These are phyloP conservation scores for Gaultheria prostrata DNA, from an alignment of 148 eudicot species.

Conservation along the genomic window DNA sequence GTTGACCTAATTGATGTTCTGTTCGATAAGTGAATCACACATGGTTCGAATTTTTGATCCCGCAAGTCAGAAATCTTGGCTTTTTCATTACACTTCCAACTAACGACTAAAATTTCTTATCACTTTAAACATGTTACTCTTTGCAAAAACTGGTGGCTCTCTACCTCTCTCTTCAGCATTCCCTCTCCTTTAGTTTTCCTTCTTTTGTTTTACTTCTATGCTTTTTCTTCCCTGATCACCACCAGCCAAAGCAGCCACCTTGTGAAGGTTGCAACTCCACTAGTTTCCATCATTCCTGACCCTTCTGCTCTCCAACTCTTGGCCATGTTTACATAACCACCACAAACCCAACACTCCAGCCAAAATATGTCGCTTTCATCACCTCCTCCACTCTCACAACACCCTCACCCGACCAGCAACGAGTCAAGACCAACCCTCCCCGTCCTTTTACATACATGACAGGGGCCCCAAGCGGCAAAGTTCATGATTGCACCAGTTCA, in stretches of 20 bases:
- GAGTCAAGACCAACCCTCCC: neutral
- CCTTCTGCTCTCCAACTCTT: neutral
- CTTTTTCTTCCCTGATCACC: neutral
- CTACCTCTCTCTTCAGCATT: neutral
- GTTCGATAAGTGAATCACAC: too few relatives aligned
- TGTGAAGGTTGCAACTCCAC: neutral
- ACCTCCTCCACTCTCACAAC: neutral
- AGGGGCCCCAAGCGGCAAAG: neutral
- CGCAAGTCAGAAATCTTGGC: neutral
- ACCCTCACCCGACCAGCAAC: neutral
- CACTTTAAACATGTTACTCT: neutral
- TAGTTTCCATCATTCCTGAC: neutral
- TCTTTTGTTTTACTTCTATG: neutral
- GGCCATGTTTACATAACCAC: neutral
- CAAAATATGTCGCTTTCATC: neutral
- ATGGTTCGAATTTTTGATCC: too few relatives aligned
- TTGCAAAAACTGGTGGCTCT: neutral
- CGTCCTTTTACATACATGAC: neutral
- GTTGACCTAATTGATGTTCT: too few relatives aligned
- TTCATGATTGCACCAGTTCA: neutral
- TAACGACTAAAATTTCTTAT: neutral
- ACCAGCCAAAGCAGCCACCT: neutral
- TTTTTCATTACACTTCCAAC: neutral
- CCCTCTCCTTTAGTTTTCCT: neutral
- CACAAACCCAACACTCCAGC: neutral